These are phyloP conservation scores for Podospora fimiseda DNA, from an alignment of 495 filamentous ascomycete genomes.

Conservation along the genomic window DNA sequence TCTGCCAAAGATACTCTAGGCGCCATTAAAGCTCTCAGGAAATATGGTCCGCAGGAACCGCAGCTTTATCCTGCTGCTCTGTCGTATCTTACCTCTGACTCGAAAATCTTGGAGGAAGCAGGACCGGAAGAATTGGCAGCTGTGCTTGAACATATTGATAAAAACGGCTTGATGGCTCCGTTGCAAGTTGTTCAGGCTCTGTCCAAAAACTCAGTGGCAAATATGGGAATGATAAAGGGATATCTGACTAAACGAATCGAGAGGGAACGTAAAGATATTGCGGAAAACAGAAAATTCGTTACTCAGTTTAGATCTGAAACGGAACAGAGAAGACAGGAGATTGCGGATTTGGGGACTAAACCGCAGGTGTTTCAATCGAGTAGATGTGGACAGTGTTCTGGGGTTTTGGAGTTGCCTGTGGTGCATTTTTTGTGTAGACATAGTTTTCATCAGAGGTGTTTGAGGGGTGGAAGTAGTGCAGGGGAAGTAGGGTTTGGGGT, in stretches of 20 bases:
- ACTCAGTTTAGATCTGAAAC: slow-evolving; percentile 83
- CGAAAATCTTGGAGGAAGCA: slow-evolving; percentile 75
- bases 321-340: slow-evolving; percentile 66
- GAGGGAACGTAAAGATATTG: slow-evolving; percentile 78
- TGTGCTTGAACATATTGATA: slow-evolving; percentile 80
- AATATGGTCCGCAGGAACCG: slow-evolving; percentile 88
- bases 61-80: slow-evolving; percentile 89
- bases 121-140: slow-evolving; percentile 73
- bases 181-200: slow-evolving; percentile 94
- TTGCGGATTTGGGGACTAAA: slow-evolving; percentile 66
- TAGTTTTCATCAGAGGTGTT: slow-evolving; percentile 85
- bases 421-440: slow-evolving; percentile 98
- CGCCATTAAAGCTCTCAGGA: slow-evolving; percentile 78
- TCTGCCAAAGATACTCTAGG: slow-evolving; percentile 86
- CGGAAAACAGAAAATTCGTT: slow-evolving; percentile 73
- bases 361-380: slow-evolving; percentile 86
- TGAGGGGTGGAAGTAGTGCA: slow-evolving; percentile 39
- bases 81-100: slow-evolving; percentile 85
- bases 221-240: slow-evolving; percentile 93
- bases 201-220: slow-evolving; percentile 59
- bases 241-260: slow-evolving; percentile 87
- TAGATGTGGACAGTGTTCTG: slow-evolving; percentile 72
- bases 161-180: slow-evolving; percentile 88
- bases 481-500: slow-evolving; percentile 15
- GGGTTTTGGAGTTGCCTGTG: slow-evolving; percentile 70